Evolutionary conservation across 164 flowering plant species (phyloP).

Genomic region (Macadamia integrifolia): DNA sequence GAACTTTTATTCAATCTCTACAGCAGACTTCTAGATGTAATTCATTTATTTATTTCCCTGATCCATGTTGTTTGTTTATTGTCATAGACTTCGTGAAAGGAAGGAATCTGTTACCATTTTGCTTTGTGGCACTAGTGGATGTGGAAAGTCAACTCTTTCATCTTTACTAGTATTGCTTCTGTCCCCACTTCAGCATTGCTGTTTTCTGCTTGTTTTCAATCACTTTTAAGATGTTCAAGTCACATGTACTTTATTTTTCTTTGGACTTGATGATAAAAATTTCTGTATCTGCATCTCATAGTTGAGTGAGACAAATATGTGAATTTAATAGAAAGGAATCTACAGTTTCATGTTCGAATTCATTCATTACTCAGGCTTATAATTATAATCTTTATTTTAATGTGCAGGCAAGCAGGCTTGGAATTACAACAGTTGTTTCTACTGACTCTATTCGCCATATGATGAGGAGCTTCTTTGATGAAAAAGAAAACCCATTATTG

Average conservation of each 20-base stretch:
- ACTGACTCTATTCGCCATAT: slow-evolving; percentile 91
- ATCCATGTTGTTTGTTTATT: not conserved
- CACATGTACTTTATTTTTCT: no score
- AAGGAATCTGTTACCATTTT: slow-evolving; percentile 83
- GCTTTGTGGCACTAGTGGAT: slow-evolving; percentile 91
- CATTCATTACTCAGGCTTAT: no score
- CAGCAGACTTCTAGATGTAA: no score
- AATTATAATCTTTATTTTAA: no score
- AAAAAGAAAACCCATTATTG: slow-evolving; percentile 74
- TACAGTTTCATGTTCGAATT: no score
- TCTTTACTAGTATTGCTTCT: slow-evolving; percentile 63
- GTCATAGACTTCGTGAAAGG: slow-evolving; percentile 74
- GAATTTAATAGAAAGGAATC: no score
- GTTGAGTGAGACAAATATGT: no score
- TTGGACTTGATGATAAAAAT: no score
- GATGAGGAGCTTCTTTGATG: slow-evolving; percentile 93
- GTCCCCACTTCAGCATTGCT: not conserved
- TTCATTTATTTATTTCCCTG: no score
- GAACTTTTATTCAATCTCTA: no score
- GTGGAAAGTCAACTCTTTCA: slow-evolving; percentile 92
- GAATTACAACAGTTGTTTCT: slow-evolving; percentile 80
- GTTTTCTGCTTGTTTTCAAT: slow-evolving; percentile 5
- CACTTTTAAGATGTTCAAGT: no score
- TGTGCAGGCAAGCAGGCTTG: slow-evolving; percentile 75
- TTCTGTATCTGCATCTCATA: no score